Base-by-base conservation (phyloP, 2,329 filamentous ascomycete genomes). In the Elsinoe fawcettii region DNA sequence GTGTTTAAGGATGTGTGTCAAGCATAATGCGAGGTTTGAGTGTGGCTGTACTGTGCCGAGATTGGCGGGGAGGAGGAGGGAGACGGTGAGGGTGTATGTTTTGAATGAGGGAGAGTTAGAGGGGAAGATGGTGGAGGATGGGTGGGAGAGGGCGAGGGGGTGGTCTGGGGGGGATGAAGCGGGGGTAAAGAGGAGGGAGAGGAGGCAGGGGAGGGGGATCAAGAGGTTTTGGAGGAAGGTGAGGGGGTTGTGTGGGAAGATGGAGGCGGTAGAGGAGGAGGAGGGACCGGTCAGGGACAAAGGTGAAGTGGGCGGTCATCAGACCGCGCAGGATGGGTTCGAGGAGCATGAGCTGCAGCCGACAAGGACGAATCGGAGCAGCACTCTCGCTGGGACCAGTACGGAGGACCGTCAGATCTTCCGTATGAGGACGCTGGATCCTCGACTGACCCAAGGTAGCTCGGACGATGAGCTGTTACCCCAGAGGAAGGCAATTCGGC, bases 41-140 rank as follows among this genome's bases (percentile, higher is more conserved):
- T 53, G 49, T 39, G 49, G 49, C 16, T 53, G 49, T 39, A 53
- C 25, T 22, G 18, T 53, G 32, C 49, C 49, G 49, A 23, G 49
- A 27, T 25, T 53, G 32, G 49, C 49, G 30, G 49, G 49, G 20
- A 18, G 49, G 20, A 14, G 16, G 49, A 53, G 49, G 32, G 49
- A 53, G 30, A 53, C 30, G n/a, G 49, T 53, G 5, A 25, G 14
- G 20, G 49, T 53, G 49, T 53, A 30, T 30, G 16, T 11, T 16
- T n/a, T 53, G 7, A 20, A 20, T 16, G 49, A 37, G 32, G 49
- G 39, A 6, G 49, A 39, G 49, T 16, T 34, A 8, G 46, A 51
- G 25, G 46, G 25, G 11, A 32, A 25, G 32, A 37, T 18, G 49
- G 22, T 53, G 30, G 32, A 53, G 49, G 20, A 39, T n/a, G 49